Evolutionary conservation across 2,329 filamentous ascomycete genomes (phyloP).

Genomic region (Penicillium sp.): DNA sequence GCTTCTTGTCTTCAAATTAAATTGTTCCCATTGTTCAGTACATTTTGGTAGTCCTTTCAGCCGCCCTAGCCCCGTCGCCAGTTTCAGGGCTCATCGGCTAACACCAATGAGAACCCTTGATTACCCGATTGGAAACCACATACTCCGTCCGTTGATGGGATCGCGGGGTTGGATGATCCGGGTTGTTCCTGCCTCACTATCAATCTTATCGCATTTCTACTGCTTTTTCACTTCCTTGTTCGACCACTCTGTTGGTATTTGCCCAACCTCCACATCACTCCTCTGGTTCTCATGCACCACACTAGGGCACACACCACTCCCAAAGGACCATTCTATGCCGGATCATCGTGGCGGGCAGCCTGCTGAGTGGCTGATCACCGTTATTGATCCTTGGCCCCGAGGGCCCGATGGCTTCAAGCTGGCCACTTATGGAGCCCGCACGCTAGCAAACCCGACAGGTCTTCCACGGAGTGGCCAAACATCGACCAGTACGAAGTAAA

Average conservation of each 20-base stretch:
- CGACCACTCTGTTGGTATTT: slow-evolving; percentile 9
- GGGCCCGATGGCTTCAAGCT: slow-evolving; percentile 33
- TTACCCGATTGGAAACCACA: neutral
- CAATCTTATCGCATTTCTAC: neutral
- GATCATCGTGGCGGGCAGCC: slow-evolving; percentile 32
- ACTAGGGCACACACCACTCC: slow-evolving; percentile 9
- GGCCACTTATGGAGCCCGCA: slow-evolving; percentile 28
- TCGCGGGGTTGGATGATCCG: slow-evolving; percentile 8
- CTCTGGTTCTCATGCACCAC: slow-evolving; percentile 2
- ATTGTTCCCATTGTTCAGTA: neutral
- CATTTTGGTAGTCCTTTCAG: slow-evolving; percentile 1
- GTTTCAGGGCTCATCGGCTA: slow-evolving; percentile 18
- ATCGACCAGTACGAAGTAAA: neutral
- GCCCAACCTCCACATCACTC: slow-evolving; percentile 6
- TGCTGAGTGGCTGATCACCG: slow-evolving; percentile 33
- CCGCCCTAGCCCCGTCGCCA: slow-evolving; percentile 2
- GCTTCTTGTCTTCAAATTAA: neutral
- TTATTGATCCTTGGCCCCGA: slow-evolving; percentile 28
- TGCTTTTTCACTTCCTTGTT: neutral
- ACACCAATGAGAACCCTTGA: slow-evolving; percentile 14
- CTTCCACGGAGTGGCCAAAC: slow-evolving; percentile 17
- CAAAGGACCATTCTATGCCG: slow-evolving; percentile 13
- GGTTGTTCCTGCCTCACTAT: neutral
- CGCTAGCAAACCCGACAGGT: slow-evolving; percentile 26
- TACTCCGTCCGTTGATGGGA: slow-evolving; percentile 4